Evolutionary conservation across 352 stramenopile genomes (phyloP), one percentile per base, ranked within the genome.

Genomic region (Saprolegnia parasitica): DNA sequence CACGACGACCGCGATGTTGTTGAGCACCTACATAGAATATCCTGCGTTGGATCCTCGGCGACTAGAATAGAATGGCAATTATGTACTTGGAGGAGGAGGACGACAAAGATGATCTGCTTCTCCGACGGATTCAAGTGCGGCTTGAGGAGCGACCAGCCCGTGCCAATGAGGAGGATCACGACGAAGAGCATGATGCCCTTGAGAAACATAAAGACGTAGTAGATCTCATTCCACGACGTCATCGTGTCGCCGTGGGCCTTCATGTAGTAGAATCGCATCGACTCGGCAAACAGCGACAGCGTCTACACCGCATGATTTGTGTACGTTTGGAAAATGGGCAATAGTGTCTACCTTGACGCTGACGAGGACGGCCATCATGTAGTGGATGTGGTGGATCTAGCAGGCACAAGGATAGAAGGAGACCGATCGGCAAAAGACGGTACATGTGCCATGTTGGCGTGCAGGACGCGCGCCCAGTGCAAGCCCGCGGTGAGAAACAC

Each of bases 171-270:
- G 26, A 99, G 76, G 56, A 99, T 88, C n/a, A 98, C 95, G 8
- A 95, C 90, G 73, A 99, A 99, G n/a, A 99, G 83, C 71, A 98
- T 93, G 49, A 97, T 84, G 26, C 95, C 93, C 73, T 98, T 99
- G 20, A 99, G 75, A 66, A 97, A 98, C 56, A 90, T 80, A 74
- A 99, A 96, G 6, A 94, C 78, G 78, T 99, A 99, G 71, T 96
- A 99, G 6, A 99, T 77, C 10, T 83, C 74, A 18, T 82, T 81
- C 91, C 96, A 99, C 61, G 88, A 86, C 52, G 96, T 96, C 24
- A 93, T 73, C 57, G 92, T 90, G 73, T 98, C 86, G 10, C 97
- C 97, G 60, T 96, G 93, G 16, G 88, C 76, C 68, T 96, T 94
- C 81, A 99, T 98, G 78, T 96, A 98, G 78, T 98, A 96, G 72